phyloP scores from a whole-genome alignment of 805 yeast genomes.

The Zygoascus bituminiphila region DNA sequence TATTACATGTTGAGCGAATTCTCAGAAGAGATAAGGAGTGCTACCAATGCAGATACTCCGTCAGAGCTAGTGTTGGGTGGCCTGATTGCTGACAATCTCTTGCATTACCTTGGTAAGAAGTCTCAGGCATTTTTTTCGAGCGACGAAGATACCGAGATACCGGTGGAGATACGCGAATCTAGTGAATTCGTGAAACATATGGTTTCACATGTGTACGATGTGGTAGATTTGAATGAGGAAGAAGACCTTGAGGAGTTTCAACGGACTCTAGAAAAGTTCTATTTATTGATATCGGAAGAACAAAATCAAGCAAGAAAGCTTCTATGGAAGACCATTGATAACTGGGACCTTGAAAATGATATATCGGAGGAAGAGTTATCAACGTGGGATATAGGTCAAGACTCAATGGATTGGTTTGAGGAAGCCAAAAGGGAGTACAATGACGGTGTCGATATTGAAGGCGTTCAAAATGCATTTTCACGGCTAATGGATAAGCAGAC shows the following conservation, averaged over 20 bases:
- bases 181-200: not conserved
- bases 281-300: not conserved
- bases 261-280: not conserved
- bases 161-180: no score
- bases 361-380: not conserved
- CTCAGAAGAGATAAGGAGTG: not conserved
- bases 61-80: not conserved
- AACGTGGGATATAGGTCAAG: not conserved
- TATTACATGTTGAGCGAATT: not conserved
- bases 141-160: not conserved
- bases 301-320: not conserved
- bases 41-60: not conserved
- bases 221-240: not conserved
- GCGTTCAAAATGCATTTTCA: no score
- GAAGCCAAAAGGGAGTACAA: not conserved
- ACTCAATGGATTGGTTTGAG: not conserved
- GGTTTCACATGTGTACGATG: not conserved
- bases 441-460: no score
- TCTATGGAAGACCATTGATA: not conserved
- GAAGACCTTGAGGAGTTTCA: not conserved
- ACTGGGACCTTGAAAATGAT: not conserved
- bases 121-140: not conserved
- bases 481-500: slow-evolving; percentile 3
- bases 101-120: not conserved
- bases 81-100: not conserved